Evolutionary conservation across 257 asterid genomes (phyloP).

Genomic region (Gentiana macrophylla): DNA sequence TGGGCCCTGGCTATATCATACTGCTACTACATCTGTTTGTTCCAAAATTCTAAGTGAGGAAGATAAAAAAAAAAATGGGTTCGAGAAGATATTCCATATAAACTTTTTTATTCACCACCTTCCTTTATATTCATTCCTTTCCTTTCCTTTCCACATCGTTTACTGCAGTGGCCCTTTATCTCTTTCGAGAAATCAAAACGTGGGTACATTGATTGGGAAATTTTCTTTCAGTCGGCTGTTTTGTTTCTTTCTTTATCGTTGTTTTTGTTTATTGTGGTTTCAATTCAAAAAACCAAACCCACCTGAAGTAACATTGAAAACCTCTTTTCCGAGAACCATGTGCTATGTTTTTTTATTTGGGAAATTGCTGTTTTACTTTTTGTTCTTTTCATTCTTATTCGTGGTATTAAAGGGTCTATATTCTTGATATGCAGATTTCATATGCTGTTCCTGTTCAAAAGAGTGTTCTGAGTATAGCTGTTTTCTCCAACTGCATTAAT

Average conservation of each 20-base stretch:
- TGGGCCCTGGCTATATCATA: too few relatives aligned
- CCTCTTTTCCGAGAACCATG: too few relatives aligned
- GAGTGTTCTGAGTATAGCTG: neutral
- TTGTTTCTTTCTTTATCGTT: neutral
- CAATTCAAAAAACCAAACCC: too few relatives aligned
- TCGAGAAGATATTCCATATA: neutral
- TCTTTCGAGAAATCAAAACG: neutral
- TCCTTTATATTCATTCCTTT: neutral
- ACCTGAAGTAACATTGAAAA: too few relatives aligned
- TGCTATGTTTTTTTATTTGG: too few relatives aligned
- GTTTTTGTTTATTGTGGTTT: neutral
- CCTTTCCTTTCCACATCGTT: neutral
- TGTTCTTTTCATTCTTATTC: neutral
- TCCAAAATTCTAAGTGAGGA: too few relatives aligned
- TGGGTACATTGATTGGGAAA: neutral
- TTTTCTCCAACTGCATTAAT: conserved; percentile 20
- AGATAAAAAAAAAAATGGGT: too few relatives aligned
- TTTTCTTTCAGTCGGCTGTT: neutral
- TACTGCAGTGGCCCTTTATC: neutral
- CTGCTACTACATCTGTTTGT: too few relatives aligned
- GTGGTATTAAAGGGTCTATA: neutral
- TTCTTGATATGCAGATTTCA: conserved; percentile 18
- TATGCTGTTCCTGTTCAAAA: conserved; percentile 15
- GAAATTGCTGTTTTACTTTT: neutral
- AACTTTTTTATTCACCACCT: neutral